Evolutionary conservation across 2,329 filamentous ascomycete species (phyloP), one percentile per base, ranked within the genome.

Genomic region (Neonectria punicea): DNA sequence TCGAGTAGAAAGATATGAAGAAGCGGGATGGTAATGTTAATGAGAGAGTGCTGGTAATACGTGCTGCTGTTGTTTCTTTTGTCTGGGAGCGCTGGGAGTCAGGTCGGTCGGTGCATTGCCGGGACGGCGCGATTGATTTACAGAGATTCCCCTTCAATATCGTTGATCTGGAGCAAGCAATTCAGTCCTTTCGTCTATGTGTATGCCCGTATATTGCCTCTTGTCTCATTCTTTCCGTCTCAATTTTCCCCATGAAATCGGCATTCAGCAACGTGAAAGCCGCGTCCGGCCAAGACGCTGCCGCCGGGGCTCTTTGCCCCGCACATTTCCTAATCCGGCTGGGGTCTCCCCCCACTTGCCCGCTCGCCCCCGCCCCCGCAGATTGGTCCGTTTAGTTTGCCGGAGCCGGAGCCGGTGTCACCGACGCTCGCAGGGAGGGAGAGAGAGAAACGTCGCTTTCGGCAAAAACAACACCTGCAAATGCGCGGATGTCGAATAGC

Each of bases 1-100:
- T 73, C n/a, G 75, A 76, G 53, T 62, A 68, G 54, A 65, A 70
- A 22, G 49, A 25, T 25, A 25, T 46, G 44, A 20, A 63, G 65
- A 67, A 18, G 41, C 36, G 51, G 28, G 8, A 43, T 20, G 9
- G 39, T 7, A 7, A 5, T 14, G 36, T 9, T 43, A 51, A 34
- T 20, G 11, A 11, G 30, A 36, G 30, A 8, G n/a, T 28, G 16
- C n/a, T 13, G 28, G 9, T 43, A 43, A 28, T 56, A 47, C 16
- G 7, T 16, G 44, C 25, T 25, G 25, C 25, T 25, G 25, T 25
- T 54, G 20, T 61, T 50, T 53, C 32, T 44, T 56, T 63, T 55
- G 30, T 49, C 56, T 34, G 30, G 49, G 54, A 49, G 49, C 53
- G 46, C 47, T 22, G 47, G 54, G 30, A 53, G 41, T 58, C 55